Conservation (phyloP, 805 yeast genomes). For the Saccharomycopsis oosterbeekiorum region DNA sequence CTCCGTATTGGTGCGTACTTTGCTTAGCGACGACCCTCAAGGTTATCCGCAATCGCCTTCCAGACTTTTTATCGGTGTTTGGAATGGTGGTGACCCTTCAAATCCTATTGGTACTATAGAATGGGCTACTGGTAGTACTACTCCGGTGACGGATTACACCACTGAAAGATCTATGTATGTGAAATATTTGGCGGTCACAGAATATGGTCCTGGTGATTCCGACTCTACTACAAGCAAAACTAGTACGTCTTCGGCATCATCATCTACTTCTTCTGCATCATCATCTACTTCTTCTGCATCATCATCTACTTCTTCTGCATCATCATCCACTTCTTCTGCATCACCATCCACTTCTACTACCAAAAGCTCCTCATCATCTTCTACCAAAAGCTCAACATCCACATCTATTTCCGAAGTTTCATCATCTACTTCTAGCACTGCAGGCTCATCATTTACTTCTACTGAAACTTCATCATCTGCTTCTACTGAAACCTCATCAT, state of each 20-base stretch:
- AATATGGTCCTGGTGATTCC: conserved; percentile 49
- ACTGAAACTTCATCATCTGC: conserved; percentile 6
- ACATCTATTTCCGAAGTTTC: conserved; percentile 16
- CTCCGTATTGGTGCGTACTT: conserved; percentile 56
- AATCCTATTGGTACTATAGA: conserved; percentile 61
- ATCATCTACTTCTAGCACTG: conserved; percentile 2
- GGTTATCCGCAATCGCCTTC: conserved; percentile 92
- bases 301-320: conserved; percentile 18
- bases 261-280: neutral
- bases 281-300: conserved; percentile 1
- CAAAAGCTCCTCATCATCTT: neutral
- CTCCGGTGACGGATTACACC: conserved; percentile 41
- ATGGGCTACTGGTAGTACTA: conserved; percentile 64
- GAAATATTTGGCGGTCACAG: conserved; percentile 49
- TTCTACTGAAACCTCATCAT: conserved; percentile 15
- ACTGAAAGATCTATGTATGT: conserved; percentile 61
- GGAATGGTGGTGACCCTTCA: conserved; percentile 76
- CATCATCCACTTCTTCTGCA: conserved; percentile 22
- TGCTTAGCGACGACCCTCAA: conserved; percentile 40
- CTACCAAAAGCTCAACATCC: conserved; percentile 14
- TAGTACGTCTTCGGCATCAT: conserved; percentile 28
- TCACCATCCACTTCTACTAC: conserved; percentile 22
- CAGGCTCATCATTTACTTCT: conserved; percentile 8
- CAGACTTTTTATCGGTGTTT: conserved; percentile 40
- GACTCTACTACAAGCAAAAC: conserved; percentile 11